These are phyloP conservation scores for Trapa bicornis DNA, from an alignment of 345 rosid species.

Conservation along the genomic window DNA sequence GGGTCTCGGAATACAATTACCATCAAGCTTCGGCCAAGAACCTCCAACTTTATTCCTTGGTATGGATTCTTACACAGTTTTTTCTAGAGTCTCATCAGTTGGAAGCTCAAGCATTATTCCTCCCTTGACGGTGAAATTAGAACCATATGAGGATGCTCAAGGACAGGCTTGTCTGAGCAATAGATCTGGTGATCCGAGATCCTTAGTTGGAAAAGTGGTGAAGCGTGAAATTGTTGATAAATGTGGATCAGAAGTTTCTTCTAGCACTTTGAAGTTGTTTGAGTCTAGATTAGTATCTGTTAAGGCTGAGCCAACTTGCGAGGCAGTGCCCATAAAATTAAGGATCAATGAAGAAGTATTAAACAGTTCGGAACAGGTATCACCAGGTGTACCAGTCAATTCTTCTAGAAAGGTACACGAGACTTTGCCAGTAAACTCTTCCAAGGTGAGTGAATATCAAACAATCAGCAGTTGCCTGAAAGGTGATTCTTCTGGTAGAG, in stretches of 20 bases:
- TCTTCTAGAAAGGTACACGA: not conserved
- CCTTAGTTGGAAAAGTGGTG: constrained; percentile 10
- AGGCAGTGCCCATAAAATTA: constrained; percentile 16
- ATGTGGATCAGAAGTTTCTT: constrained; percentile 12
- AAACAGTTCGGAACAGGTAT: constrained; percentile 10
- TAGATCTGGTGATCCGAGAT: constrained; percentile 10
- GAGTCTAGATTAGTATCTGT: constrained; percentile 16
- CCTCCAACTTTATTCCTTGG: constrained; percentile 19
- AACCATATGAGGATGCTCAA: constrained; percentile 38
- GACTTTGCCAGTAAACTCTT: not conserved
- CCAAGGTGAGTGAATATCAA: not conserved
- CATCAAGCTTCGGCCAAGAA: constrained; percentile 13
- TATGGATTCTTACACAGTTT: constrained; percentile 13
- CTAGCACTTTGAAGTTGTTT: constrained; percentile 15
- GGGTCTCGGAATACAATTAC: constrained; percentile 29
- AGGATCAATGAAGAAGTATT: constrained; percentile 19
- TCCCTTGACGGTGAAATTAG: constrained; percentile 38
- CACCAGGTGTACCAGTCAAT: constrained; percentile 5
- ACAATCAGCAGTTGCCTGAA: constrained; percentile 1
- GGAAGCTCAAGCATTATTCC: constrained; percentile 16
- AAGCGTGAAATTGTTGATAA: constrained; percentile 38
- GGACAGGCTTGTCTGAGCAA: constrained; percentile 14
- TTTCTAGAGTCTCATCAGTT: constrained; percentile 11
- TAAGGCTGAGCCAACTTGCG: constrained; percentile 41
- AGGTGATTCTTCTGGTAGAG: constrained; percentile 7